These are phyloP conservation scores for Fusarium staphyleae DNA, from an alignment of 2,329 filamentous ascomycete species.

Conservation along the genomic window DNA sequence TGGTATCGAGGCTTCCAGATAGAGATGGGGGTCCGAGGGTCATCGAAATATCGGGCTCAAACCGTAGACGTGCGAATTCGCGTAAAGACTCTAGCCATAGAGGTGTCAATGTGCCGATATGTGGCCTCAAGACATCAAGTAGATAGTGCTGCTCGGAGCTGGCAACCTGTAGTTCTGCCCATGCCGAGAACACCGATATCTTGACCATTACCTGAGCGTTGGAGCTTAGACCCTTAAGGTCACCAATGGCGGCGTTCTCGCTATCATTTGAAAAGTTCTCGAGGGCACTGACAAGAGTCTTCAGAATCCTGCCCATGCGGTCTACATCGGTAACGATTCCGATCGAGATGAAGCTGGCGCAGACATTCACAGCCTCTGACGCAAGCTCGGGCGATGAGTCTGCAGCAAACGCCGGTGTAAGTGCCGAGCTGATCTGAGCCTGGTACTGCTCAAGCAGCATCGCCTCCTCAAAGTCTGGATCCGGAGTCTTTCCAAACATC, in stretches of 20 bases:
- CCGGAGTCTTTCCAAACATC: slow-evolving; percentile 93
- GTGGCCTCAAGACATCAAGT: slow-evolving; percentile 84
- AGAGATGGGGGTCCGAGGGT: slow-evolving; percentile 81
- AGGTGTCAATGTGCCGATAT: slow-evolving; percentile 88
- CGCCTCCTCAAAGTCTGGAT: slow-evolving; percentile 97
- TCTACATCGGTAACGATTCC: slow-evolving; percentile 98
- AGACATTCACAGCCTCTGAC: slow-evolving; percentile 95
- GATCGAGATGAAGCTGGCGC: slow-evolving; percentile 95
- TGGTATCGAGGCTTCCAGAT: slow-evolving; percentile 87
- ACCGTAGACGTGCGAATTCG: slow-evolving; percentile 90
- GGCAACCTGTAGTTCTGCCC: slow-evolving; percentile 95
- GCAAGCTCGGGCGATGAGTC: slow-evolving; percentile 97
- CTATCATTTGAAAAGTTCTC: slow-evolving; percentile 88
- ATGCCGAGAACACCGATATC: slow-evolving; percentile 95
- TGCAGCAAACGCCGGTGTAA: slow-evolving; percentile 93
- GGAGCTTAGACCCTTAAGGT: slow-evolving; percentile 88
- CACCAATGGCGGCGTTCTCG: slow-evolving; percentile 87
- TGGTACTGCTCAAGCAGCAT: slow-evolving; percentile 98
- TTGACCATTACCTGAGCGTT: slow-evolving; percentile 99
- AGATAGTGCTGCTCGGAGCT: slow-evolving; percentile 92
- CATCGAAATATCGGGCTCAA: slow-evolving; percentile 97
- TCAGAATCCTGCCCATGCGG: slow-evolving; percentile 97
- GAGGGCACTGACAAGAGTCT: slow-evolving; percentile 86
- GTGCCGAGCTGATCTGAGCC: slow-evolving; percentile 93
- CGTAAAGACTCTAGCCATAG: slow-evolving; percentile 92